Conservation (phyloP, 2,329 filamentous ascomycete genomes). For the Cladophialophora yegresii region DNA sequence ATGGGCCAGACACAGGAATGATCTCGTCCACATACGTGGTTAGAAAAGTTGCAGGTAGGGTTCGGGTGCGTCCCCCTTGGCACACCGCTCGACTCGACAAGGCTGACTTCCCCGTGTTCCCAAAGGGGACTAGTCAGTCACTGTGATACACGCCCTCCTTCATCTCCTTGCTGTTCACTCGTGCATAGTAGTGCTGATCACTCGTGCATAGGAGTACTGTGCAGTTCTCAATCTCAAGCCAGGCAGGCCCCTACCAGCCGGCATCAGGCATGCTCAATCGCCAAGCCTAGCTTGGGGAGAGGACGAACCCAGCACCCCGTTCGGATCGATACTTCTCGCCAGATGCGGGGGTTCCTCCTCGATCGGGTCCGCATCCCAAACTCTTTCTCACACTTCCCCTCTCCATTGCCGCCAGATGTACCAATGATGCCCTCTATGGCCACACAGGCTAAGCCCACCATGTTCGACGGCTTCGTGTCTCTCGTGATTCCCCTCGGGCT, state of each 20-base stretch:
- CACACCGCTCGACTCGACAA: not conserved
- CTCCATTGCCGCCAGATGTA: not conserved
- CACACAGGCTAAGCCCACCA: not conserved
- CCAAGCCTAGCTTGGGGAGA: not conserved
- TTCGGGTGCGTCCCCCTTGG: not conserved
- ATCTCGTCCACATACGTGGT: not conserved
- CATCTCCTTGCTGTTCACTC: no score
- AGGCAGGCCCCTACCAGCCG: no score
- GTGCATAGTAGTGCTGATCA: no score
- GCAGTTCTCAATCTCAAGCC: not conserved
- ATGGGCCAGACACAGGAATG: not conserved
- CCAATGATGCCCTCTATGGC: not conserved
- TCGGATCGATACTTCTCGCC: not conserved
- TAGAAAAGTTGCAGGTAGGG: not conserved
- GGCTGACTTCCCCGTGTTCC: not conserved
- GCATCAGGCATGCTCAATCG: not conserved
- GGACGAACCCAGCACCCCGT: no score
- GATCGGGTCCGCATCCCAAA: not conserved
- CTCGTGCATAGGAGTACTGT: no score
- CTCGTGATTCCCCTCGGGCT: not conserved
- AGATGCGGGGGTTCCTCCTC: not conserved
- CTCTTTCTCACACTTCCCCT: not conserved
- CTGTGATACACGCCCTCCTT: not conserved
- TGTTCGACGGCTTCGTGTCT: conserved; percentile 24
- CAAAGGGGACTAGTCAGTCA: not conserved